Evolutionary conservation across 306 rosid genomes (phyloP).

Genomic region (Cyamopsis tetragonoloba): DNA sequence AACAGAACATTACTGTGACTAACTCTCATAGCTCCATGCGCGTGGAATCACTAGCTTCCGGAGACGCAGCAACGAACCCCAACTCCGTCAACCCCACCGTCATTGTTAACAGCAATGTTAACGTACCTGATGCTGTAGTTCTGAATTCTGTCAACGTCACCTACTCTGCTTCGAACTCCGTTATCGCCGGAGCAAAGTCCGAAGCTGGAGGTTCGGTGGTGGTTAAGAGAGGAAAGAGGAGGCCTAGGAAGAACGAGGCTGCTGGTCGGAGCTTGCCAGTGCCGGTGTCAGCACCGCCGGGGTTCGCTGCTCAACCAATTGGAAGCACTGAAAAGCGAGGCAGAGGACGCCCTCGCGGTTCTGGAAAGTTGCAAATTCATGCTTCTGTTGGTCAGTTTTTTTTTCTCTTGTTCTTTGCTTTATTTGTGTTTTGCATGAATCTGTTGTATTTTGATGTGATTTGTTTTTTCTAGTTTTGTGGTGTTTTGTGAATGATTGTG

Average conservation of each 20-base stretch:
- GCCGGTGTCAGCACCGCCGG: not conserved
- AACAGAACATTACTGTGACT: not conserved
- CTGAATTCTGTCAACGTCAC: no score
- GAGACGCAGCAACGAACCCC: not conserved
- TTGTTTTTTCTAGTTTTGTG: no score
- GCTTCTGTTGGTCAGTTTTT: conserved; percentile 45
- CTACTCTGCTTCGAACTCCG: conserved; percentile 1
- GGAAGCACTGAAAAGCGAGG: conserved; percentile 13
- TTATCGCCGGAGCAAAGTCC: not conserved
- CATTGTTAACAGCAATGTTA: not conserved
- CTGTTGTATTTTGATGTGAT: no score
- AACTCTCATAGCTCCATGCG: not conserved
- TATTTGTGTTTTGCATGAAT: no score
- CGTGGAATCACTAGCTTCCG: not conserved
- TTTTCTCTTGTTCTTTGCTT: no score
- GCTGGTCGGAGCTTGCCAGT: not conserved
- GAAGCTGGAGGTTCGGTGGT: not conserved
- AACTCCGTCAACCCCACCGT: no score
- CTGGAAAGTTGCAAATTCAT: conserved; percentile 44
- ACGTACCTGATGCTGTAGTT: not conserved
- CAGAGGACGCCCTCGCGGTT: conserved; percentile 58
- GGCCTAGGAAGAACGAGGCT: conserved; percentile 37
- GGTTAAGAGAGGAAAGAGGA: conserved; percentile 43
- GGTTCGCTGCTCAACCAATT: not conserved
- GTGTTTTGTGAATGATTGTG: no score